Evolutionary conservation across 2,329 filamentous ascomycete genomes (phyloP).

Genomic region (Cucurbitaria berberidis): DNA sequence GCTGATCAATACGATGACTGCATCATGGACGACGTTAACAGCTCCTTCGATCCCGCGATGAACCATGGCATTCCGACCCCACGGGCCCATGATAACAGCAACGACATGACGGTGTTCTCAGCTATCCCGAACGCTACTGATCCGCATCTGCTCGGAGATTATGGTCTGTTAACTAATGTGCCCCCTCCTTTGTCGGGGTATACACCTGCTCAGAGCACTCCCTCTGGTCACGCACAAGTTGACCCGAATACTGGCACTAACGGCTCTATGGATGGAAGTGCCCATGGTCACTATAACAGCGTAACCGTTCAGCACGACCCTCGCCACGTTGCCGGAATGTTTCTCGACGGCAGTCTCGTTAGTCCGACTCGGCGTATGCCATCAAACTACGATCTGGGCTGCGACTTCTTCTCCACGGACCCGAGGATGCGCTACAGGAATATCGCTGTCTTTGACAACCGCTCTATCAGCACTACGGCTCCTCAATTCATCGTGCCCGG

Average conservation of each 20-base stretch:
- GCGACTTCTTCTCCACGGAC: not conserved
- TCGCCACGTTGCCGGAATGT: not conserved
- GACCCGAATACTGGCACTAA: not conserved
- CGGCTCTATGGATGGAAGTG: too few relatives aligned
- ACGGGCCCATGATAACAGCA: not conserved
- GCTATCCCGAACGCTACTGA: not conserved
- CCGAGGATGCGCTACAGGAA: not conserved
- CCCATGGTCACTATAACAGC: too few relatives aligned
- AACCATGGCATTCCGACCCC: not conserved
- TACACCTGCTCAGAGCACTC: not conserved
- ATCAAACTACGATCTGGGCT: not conserved
- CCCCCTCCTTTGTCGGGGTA: not conserved
- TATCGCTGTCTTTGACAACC: not conserved
- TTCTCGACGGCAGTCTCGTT: not conserved
- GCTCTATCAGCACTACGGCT: not conserved
- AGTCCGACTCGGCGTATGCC: not conserved
- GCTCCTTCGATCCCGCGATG: not conserved
- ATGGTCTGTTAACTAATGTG: not conserved
- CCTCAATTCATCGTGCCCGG: not conserved
- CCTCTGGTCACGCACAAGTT: not conserved
- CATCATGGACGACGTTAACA: not conserved
- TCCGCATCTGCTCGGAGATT: not conserved
- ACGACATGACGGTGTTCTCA: not conserved
- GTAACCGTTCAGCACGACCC: not conserved
- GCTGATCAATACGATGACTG: not conserved